Evolutionary conservation across 768 basidiomycete genomes (phyloP).

Genomic region (Kwoniella shandongensis): DNA sequence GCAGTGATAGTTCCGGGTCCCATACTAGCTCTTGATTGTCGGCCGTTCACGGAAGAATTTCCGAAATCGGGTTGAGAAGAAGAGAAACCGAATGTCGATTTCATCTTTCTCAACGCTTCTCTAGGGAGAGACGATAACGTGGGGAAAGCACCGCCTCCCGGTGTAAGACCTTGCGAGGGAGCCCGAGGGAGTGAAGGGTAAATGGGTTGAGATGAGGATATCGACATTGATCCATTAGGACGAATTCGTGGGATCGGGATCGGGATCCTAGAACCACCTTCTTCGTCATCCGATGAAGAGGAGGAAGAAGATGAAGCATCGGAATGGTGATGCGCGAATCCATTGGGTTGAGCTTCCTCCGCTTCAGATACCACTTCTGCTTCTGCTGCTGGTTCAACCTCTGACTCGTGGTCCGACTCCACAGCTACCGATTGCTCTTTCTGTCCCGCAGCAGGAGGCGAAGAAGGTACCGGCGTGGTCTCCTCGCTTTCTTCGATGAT

Average conservation of each 20-base stretch:
- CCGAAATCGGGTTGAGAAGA: slow-evolving; percentile 1
- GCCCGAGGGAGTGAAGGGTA: neutral
- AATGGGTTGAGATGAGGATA: neutral
- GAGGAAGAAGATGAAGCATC: neutral
- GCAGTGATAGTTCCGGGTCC: neutral
- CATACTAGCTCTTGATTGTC: neutral
- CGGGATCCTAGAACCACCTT: neutral
- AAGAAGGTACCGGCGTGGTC: neutral
- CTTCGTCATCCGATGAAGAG: neutral
- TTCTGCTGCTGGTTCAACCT: neutral
- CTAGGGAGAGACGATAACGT: slow-evolving; percentile 7
- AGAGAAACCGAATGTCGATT: slow-evolving; percentile 1
- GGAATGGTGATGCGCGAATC: neutral
- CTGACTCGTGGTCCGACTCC: neutral
- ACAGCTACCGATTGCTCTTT: no score
- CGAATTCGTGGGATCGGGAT: neutral
- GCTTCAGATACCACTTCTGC: neutral
- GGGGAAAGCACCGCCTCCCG: neutral
- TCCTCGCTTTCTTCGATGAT: slow-evolving; percentile 6
- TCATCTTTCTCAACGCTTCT: slow-evolving; percentile 1
- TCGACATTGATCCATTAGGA: no score
- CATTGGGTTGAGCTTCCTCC: slow-evolving; percentile 4
- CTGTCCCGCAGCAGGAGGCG: neutral
- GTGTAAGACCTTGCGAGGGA: no score
- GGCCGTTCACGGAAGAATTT: neutral